phyloP scores from a whole-genome alignment of 2,329 filamentous ascomycete genomes.

The Lasiodiplodia hormozganensis region DNA sequence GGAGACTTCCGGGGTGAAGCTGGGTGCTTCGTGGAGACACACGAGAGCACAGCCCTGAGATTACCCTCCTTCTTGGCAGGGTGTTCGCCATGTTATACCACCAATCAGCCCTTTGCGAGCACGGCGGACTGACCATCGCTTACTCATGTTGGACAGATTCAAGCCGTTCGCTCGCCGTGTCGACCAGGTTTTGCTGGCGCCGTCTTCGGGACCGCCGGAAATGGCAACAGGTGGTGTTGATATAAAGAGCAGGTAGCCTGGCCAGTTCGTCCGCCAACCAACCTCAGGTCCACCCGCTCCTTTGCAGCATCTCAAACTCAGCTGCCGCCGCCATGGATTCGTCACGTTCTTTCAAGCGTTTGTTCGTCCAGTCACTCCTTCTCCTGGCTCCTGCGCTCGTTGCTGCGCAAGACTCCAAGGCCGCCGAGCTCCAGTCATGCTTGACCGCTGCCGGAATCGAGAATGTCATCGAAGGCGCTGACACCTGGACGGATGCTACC shows the following conservation, averaged over 20 bases:
- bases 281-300: not conserved
- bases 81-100: slow-evolving; percentile 13
- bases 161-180: not conserved
- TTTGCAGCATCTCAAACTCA: not conserved
- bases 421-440: slow-evolving; percentile 29
- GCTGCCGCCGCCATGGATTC: slow-evolving; percentile 8
- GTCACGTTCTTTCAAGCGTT: slow-evolving; percentile 7
- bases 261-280: not conserved
- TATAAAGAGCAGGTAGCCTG: slow-evolving; percentile 1
- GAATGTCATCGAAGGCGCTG: slow-evolving; percentile 24
- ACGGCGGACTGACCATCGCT: not conserved
- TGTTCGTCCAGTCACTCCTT: slow-evolving; percentile 14
- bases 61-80: slow-evolving; percentile 16
- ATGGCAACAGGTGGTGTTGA: not conserved
- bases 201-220: slow-evolving; percentile 5
- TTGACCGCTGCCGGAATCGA: slow-evolving; percentile 26
- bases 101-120: slow-evolving; percentile 4
- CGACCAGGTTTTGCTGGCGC: not conserved
- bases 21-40: too few relatives aligned
- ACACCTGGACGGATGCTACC: slow-evolving; percentile 31
- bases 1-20: not conserved
- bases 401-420: slow-evolving; percentile 10
- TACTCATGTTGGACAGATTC: not conserved
- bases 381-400: slow-evolving; percentile 1
- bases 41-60: not conserved